Conservation (phyloP, 345 rosid genomes). For the Brassica carinata region DNA sequence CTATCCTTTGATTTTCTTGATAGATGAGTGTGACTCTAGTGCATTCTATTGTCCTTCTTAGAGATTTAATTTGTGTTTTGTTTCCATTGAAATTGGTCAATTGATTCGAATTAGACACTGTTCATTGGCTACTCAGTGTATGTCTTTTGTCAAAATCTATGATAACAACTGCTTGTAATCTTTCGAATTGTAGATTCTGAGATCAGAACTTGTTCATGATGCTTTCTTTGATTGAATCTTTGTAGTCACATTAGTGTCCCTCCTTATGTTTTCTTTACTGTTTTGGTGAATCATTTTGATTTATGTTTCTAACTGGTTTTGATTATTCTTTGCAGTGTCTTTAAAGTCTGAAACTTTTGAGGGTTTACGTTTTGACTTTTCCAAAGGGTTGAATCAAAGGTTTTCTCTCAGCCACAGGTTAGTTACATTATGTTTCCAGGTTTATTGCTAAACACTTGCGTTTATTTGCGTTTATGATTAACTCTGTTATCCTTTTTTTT, state of each 20-base stretch:
- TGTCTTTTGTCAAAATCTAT: too few relatives aligned
- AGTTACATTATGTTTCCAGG: background rate
- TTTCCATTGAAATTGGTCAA: background rate
- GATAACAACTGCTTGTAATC: too few relatives aligned
- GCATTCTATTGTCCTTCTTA: background rate
- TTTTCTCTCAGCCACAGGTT: slow-evolving; percentile 94
- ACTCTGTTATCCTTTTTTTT: slow-evolving; percentile 13
- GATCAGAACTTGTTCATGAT: background rate
- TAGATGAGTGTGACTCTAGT: slow-evolving; percentile 4
- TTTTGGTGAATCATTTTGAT: background rate
- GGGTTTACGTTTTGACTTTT: slow-evolving; percentile 94
- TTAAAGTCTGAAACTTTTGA: slow-evolving; percentile 89
- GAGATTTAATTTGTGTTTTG: background rate
- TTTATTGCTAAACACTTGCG: background rate
- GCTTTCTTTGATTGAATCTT: background rate
- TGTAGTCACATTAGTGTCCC: background rate
- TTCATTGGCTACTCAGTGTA: too few relatives aligned
- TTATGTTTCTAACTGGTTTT: background rate
- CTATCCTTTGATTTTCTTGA: background rate
- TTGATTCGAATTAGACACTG: background rate
- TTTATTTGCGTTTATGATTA: slow-evolving; percentile 8
- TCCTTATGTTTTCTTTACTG: background rate
- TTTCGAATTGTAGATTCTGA: too few relatives aligned
- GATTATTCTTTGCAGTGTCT: slow-evolving; percentile 67
- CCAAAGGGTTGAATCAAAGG: slow-evolving; percentile 81